These are phyloP conservation scores for Hanseniaspora lindneri DNA, from an alignment of 805 yeast genomes.

Conservation along the genomic window DNA sequence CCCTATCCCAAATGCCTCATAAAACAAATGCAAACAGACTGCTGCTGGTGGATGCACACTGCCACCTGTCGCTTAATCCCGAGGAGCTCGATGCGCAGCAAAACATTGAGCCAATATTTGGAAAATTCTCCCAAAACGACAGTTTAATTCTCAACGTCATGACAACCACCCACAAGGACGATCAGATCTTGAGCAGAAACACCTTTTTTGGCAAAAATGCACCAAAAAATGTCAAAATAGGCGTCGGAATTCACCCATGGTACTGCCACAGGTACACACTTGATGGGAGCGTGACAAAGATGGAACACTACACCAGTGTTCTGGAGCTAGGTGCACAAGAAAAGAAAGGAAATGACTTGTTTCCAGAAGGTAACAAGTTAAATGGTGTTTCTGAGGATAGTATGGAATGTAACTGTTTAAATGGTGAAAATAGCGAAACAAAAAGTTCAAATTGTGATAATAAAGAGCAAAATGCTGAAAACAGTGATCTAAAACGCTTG, in stretches of 20 bases:
- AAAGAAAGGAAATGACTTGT: no score
- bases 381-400: no score
- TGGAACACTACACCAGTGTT: constrained; percentile 61
- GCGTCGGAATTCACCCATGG: constrained; percentile 89
- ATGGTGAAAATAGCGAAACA: no score
- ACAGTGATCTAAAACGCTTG: constrained; percentile 25
- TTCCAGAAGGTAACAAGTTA: no score
- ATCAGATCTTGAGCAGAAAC: constrained; percentile 21
- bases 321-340: no score
- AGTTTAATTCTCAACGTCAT: constrained; percentile 28
- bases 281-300: constrained; percentile 28
- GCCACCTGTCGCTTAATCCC: constrained; percentile 29
- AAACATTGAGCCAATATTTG: constrained; percentile 11
- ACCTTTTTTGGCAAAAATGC: constrained; percentile 19
- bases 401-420: no score
- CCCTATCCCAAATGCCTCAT: not conserved
- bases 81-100: constrained; percentile 15
- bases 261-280: constrained; percentile 52
- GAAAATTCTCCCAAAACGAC: not conserved
- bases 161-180: constrained; percentile 39
- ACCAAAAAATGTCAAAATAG: constrained; percentile 28
- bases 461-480: no score
- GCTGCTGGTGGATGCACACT: constrained; percentile 30
- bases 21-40: not conserved
- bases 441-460: no score